phyloP scores from a whole-genome alignment of 768 basidiomycete species.

The Naganishia onofrii region DNA sequence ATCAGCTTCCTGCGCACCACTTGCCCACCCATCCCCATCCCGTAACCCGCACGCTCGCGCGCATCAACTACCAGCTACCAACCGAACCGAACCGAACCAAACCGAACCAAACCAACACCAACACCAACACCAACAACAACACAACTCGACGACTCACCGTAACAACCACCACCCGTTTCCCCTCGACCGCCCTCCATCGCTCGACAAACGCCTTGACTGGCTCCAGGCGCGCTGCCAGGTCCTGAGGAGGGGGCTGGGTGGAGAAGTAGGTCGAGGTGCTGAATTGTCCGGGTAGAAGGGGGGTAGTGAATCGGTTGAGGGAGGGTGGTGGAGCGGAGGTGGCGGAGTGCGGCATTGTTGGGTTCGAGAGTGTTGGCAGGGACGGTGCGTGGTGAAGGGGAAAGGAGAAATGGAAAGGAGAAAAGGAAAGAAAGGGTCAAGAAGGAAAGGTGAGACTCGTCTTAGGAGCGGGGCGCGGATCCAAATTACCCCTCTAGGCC shows the following conservation, averaged over 20 bases:
- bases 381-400: background rate
- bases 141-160: no score
- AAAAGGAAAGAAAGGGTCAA: no score
- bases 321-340: background rate
- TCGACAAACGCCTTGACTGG: slow-evolving; percentile 68
- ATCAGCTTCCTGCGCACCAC: background rate
- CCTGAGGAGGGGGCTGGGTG: slow-evolving; percentile 74
- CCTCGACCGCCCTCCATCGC: slow-evolving; percentile 61
- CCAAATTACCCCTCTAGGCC: no score
- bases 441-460: no score
- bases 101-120: no score
- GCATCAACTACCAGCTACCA: no score
- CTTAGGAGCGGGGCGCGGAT: no score
- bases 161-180: slow-evolving; percentile 81
- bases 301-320: slow-evolving; percentile 6
- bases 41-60: no score
- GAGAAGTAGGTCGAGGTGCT: slow-evolving; percentile 87
- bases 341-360: background rate
- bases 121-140: no score
- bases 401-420: background rate
- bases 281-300: slow-evolving; percentile 25
- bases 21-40: no score
- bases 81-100: no score
- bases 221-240: slow-evolving; percentile 67
- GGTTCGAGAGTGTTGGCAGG: background rate